phyloP scores from a whole-genome alignment of 2,329 filamentous ascomycete genomes.

The Chaetomium sp. region DNA sequence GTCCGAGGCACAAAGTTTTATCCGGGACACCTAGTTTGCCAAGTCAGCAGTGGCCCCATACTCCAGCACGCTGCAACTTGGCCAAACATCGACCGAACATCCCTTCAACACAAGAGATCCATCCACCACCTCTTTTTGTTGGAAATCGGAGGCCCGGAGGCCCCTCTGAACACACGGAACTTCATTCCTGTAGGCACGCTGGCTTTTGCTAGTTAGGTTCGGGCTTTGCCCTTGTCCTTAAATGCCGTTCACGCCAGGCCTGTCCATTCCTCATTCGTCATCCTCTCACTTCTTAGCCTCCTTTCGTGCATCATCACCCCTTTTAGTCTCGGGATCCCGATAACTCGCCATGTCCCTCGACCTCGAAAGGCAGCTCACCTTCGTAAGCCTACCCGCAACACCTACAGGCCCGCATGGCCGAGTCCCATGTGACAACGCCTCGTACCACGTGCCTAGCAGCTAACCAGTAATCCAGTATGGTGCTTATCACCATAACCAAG shows the following conservation, averaged over 20 bases:
- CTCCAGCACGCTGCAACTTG: constrained; percentile 3
- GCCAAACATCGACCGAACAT: constrained; percentile 13
- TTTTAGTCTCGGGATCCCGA: neutral
- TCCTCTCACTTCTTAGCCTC: neutral
- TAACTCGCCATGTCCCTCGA: constrained; percentile 63
- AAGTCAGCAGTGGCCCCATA: constrained; percentile 5
- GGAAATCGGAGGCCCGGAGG: neutral
- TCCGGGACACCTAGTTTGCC: constrained; percentile 15
- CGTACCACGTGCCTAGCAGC: neutral
- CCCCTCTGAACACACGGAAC: neutral
- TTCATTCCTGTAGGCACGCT: neutral
- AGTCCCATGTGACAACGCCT: neutral
- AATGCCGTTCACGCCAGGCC: neutral
- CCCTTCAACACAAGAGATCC: neutral
- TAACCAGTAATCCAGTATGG: constrained; percentile 64
- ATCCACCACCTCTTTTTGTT: neutral
- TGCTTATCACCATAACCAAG: constrained; percentile 76
- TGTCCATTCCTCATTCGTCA: neutral
- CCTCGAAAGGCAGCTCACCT: constrained; percentile 78
- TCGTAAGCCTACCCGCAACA: constrained; percentile 59
- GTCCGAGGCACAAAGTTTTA: constrained; percentile 26
- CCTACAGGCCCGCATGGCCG: constrained; percentile 1
- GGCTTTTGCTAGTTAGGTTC: constrained; percentile 8
- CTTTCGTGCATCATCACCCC: neutral
- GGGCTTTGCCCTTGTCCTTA: constrained; percentile 1